Evolutionary conservation across 176 grass and related monocot species (phyloP).

Genomic region (Lolium perenne): DNA sequence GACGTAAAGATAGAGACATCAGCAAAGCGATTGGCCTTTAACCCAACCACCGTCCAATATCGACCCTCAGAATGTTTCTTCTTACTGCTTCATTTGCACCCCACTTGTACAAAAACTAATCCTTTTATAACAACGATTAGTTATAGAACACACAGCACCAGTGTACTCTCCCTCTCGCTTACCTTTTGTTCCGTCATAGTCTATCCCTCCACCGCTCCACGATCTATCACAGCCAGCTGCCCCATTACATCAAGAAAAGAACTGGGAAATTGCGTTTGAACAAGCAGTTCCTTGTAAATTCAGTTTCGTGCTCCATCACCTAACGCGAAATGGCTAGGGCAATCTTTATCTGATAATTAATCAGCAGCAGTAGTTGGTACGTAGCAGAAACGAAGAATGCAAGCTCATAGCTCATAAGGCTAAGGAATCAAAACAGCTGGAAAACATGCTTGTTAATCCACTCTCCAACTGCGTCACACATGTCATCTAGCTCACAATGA

Average conservation of each 20-base stretch:
- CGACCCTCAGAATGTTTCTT: constrained; percentile 21
- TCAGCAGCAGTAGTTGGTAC: constrained; percentile 41
- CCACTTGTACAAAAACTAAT: constrained; percentile 35
- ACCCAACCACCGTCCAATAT: constrained; percentile 52
- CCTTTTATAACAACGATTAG: background rate
- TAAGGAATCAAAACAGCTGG: constrained; percentile 58
- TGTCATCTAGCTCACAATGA: constrained; percentile 40
- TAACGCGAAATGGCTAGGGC: constrained; percentile 8
- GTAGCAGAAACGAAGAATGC: constrained; percentile 31
- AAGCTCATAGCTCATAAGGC: constrained; percentile 6
- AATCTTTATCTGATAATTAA: background rate
- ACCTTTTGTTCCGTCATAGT: constrained; percentile 35
- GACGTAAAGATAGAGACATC: background rate
- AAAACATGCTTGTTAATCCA: constrained; percentile 47
- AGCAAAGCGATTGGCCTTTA: constrained; percentile 41
- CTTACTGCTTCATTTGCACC: constrained; percentile 14
- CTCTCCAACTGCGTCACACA: constrained; percentile 45
- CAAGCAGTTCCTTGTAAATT: constrained; percentile 12
- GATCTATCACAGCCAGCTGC: constrained; percentile 44
- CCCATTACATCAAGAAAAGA: constrained; percentile 40
- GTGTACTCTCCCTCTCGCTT: background rate
- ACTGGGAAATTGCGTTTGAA: constrained; percentile 13
- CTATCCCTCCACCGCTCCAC: background rate
- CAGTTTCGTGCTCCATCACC: constrained; percentile 41
- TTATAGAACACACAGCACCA: background rate